Evolutionary conservation across 2,329 filamentous ascomycete genomes (phyloP).

Genomic region (Blumeria hordei): DNA sequence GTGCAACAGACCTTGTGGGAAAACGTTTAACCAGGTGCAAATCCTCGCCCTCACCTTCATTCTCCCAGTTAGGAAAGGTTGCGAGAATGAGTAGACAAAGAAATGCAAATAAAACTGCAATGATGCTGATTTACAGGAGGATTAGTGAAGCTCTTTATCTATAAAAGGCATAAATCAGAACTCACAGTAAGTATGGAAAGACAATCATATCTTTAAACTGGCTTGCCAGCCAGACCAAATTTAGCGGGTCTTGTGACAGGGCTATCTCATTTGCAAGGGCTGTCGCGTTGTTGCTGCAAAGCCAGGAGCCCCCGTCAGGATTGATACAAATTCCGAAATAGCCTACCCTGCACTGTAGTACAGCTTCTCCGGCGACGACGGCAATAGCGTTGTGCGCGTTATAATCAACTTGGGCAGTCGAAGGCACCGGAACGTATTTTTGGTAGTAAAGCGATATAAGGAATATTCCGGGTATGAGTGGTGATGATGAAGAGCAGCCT

Average conservation of each 20-base stretch:
- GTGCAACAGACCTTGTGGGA: constrained; percentile 73
- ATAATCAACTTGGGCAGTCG: constrained; percentile 75
- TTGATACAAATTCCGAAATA: constrained; percentile 97
- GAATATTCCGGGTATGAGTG: constrained; percentile 86
- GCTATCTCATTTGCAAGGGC: constrained; percentile 71
- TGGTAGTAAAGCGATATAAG: constrained; percentile 91
- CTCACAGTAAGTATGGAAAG: constrained; percentile 86
- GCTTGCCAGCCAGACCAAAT: constrained; percentile 86
- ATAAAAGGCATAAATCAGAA: constrained; percentile 5
- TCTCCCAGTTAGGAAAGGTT: constrained; percentile 94
- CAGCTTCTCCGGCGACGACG: constrained; percentile 69
- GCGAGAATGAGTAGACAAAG: constrained; percentile 84
- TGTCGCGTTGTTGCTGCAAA: constrained; percentile 94
- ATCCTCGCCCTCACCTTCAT: constrained; percentile 58
- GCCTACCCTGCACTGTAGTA: constrained; percentile 74
- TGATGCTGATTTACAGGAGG: constrained; percentile 39
- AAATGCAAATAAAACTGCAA: constrained; percentile 93
- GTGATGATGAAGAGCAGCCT: constrained; percentile 90
- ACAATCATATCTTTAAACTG: constrained; percentile 98
- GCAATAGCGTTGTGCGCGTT: constrained; percentile 63
- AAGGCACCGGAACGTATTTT: constrained; percentile 56
- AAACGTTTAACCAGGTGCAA: constrained; percentile 87
- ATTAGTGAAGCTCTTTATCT: not conserved
- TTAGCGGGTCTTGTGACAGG: constrained; percentile 83
- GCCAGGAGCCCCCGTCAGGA: constrained; percentile 68